Conservation (phyloP, 495 filamentous ascomycete genomes). For the Bombardia bombarda region DNA sequence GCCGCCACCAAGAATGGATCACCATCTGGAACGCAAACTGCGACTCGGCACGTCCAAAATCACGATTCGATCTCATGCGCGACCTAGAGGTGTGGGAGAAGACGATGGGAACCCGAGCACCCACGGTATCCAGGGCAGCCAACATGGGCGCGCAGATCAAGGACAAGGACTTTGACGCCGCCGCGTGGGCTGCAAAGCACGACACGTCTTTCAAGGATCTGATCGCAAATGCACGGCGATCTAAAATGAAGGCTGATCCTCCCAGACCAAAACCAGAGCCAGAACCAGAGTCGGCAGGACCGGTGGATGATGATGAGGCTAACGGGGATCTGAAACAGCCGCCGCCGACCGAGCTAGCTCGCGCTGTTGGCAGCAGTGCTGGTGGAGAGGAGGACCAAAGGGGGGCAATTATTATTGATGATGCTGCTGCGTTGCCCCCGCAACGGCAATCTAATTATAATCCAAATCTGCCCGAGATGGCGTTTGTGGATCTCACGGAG, state of each 20-base stretch:
- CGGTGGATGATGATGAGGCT: too few relatives aligned
- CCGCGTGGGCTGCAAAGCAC: slow-evolving; percentile 66
- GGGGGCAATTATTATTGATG: too few relatives aligned
- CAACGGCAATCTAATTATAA: too few relatives aligned
- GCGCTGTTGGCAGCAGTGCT: too few relatives aligned
- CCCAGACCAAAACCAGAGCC: too few relatives aligned
- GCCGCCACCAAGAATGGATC: slow-evolving; percentile 85
- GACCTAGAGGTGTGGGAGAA: slow-evolving; percentile 82
- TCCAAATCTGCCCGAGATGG: neutral
- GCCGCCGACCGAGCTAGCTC: too few relatives aligned
- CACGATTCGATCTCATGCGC: slow-evolving; percentile 59
- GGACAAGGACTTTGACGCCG: slow-evolving; percentile 76
- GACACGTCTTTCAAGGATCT: slow-evolving; percentile 63
- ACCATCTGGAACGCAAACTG: slow-evolving; percentile 96
- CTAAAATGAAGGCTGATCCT: too few relatives aligned
- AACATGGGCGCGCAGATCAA: slow-evolving; percentile 41
- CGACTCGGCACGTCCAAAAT: slow-evolving; percentile 66
- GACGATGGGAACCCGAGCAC: slow-evolving; percentile 52
- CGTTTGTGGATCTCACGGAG: slow-evolving; percentile 9
- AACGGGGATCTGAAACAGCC: too few relatives aligned
- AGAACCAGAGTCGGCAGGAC: too few relatives aligned
- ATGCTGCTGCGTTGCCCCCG: too few relatives aligned
- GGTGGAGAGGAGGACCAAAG: too few relatives aligned
- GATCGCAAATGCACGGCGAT: slow-evolving; percentile 58
- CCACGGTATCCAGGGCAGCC: slow-evolving; percentile 20